Conservation (phyloP, 768 basidiomycete species). For the Lentinus brumalis region DNA sequence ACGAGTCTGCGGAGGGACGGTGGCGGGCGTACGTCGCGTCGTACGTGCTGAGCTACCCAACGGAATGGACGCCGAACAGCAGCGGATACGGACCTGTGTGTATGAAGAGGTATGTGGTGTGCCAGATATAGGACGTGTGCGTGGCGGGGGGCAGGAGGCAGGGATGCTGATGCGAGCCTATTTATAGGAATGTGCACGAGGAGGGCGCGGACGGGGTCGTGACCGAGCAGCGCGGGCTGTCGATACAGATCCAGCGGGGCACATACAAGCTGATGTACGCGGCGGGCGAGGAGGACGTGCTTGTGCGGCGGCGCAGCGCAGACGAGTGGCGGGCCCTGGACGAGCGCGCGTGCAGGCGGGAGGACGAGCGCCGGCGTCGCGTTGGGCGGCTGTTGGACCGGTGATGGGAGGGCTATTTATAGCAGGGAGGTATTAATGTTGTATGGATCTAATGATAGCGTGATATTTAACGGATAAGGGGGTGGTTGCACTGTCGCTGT, state of each 20-base stretch:
- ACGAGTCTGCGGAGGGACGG: conserved; percentile 49
- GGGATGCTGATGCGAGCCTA: conserved; percentile 35
- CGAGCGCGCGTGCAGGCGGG: conserved; percentile 45
- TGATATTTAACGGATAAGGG: conserved; percentile 17
- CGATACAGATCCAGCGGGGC: conserved; percentile 57
- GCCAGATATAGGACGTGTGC: conserved; percentile 6
- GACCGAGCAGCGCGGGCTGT: conserved; percentile 43
- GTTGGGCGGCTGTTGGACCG: conserved; percentile 31
- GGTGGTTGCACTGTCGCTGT: conserved; percentile 3
- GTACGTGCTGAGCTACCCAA: conserved; percentile 69
- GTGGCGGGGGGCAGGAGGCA: conserved; percentile 12
- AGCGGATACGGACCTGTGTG: conserved; percentile 45
- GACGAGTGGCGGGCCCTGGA: conserved; percentile 37
- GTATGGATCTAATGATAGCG: conserved; percentile 20
- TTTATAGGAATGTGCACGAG: conserved; percentile 54
- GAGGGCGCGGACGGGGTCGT: conserved; percentile 23
- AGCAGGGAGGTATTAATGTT: conserved; percentile 18
- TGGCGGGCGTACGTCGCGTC: conserved; percentile 79
- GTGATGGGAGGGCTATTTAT: conserved; percentile 21
- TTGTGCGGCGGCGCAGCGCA: conserved; percentile 42
- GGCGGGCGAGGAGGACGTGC: conserved; percentile 59
- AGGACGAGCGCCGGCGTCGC: conserved; percentile 60
- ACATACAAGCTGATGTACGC: conserved; percentile 75
- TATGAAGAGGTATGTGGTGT: conserved; percentile 56
- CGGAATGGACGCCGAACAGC: conserved; percentile 63